Evolutionary conservation across 78 protist species (phyloP), one percentile per base, ranked within the genome.

Genomic region (Dictyostelium citrinum): DNA sequence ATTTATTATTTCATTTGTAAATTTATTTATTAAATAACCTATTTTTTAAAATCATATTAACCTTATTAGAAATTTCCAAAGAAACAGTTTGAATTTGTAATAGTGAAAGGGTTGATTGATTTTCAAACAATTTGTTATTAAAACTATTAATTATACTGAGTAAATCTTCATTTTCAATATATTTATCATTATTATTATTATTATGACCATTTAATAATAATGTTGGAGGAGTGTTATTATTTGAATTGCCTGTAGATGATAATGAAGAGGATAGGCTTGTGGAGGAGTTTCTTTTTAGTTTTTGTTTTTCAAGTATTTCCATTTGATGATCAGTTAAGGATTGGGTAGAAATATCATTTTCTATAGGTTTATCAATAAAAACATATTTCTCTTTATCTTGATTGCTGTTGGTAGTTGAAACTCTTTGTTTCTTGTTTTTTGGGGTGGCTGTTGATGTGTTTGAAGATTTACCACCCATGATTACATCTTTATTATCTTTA

Each of bases 301-400:
- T 55, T 80, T 80, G 75, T 80, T 35, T 49, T 55, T 58, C 84
- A 0, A 35, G 3, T 17, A 80, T 55, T 35, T 80, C 84, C 72
- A 80, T 55, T 58, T 80, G 84, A 33, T 80, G 84, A 20, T 80
- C 84, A 17, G 84, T 80, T 6, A 80, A 7, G 31, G 84, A 80
- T 80, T 55, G 72, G 0, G 84, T 80, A 6, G 84, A n/a, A 9
- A 61, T 49, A 35, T 49, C 22, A 45, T 77, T 45, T 24, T 46
- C 24, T 1, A 27, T 35, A 35, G 37, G 84, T 35, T 80, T 49
- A 24, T 12, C 20, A 35, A 55, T 31, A 7, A 33, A 35, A 49
- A 80, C 74, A 80, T 80, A 80, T 29, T 80, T 11, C 12, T 77
- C 51, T 55, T 75, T 75, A 39, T 39, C 46, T 22, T 75, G 20